Evolutionary conservation across 805 yeast genomes (phyloP).

Genomic region (Candida arabinofermentans): DNA sequence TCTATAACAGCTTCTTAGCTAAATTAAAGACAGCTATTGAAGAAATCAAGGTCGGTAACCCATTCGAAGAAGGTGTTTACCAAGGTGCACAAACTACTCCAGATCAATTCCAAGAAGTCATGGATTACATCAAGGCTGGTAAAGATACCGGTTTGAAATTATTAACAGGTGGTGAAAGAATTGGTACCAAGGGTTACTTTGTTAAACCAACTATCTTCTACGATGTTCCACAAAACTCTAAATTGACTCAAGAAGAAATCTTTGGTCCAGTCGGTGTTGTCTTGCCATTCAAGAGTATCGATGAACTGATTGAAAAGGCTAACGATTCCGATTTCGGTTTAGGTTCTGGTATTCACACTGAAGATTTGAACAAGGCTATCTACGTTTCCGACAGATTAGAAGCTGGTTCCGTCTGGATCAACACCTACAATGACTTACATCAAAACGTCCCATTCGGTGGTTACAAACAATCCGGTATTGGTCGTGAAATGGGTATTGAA

Average conservation of each 20-base stretch:
- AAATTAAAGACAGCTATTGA: constrained; percentile 50
- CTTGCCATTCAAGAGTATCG: constrained; percentile 65
- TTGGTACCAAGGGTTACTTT: constrained; percentile 67
- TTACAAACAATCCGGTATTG: constrained; percentile 62
- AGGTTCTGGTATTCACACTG: constrained; percentile 85
- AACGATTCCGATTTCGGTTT: constrained; percentile 79
- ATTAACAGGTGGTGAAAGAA: constrained; percentile 77
- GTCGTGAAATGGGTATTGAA: constrained; percentile 70
- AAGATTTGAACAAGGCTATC: constrained; percentile 60
- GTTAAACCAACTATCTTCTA: constrained; percentile 83
- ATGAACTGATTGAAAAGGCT: constrained; percentile 70
- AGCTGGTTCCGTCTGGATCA: constrained; percentile 83
- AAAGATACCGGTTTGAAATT: constrained; percentile 65
- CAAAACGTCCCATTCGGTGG: constrained; percentile 69
- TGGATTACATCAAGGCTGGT: constrained; percentile 62
- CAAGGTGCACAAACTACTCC: constrained; percentile 76
- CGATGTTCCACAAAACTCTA: constrained; percentile 70
- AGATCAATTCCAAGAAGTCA: constrained; percentile 61
- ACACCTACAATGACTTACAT: constrained; percentile 69
- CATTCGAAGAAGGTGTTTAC: constrained; percentile 65
- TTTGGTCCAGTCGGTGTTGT: constrained; percentile 87
- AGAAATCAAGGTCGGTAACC: constrained; percentile 66
- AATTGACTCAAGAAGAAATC: constrained; percentile 82
- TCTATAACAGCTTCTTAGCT: constrained; percentile 62
- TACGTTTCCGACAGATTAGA: constrained; percentile 62